A percentile compares a stretch with the other conserved stretches of the same genome.
These are phyloP conservation scores for Blastocystis sp. DNA, from an alignment of 352 stramenopile genomes.

Conservation along the genomic window DNA sequence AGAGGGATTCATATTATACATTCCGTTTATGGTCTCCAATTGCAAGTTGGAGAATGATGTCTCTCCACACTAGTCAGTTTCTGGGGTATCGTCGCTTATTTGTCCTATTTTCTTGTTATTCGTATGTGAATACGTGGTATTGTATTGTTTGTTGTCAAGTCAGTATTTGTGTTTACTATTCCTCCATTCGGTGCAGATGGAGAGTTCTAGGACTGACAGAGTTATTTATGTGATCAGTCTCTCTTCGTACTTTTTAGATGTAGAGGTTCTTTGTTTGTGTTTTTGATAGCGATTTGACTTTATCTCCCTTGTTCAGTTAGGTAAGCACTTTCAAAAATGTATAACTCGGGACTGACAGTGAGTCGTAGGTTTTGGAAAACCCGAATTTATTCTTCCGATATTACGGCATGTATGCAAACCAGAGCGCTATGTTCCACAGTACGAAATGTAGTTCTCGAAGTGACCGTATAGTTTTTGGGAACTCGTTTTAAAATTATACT, in stretches of 20 bases:
- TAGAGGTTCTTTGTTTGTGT: neutral
- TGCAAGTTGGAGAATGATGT: constrained; percentile 69
- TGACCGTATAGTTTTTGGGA: constrained; percentile 39
- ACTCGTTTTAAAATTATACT: neutral
- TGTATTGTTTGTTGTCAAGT: neutral
- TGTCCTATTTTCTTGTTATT: constrained; percentile 81
- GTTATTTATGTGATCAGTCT: neutral
- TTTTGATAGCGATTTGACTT: constrained; percentile 42
- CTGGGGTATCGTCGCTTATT: constrained; percentile 85
- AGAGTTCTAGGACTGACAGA: neutral
- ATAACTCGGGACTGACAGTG: neutral
- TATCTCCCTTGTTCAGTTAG: neutral
- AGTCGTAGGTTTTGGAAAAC: neutral
- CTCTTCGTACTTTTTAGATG: constrained; percentile 17
- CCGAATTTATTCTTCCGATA: neutral
- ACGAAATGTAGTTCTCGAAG: neutral
- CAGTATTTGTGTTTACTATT: neutral
- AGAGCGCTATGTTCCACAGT: constrained; percentile 29
- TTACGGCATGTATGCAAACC: neutral
- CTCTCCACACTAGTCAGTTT: constrained; percentile 77
- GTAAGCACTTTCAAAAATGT: neutral
- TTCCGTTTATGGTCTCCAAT: constrained; percentile 73
- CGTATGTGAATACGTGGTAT: constrained; percentile 80
- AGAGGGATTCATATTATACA: constrained; percentile 69
- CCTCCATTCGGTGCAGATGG: neutral